A percentile compares a stretch with the other conserved stretches of the same genome.
phyloP scores from a whole-genome alignment of 139 green algal genomes.

The Chlamydomonas applanata region DNA sequence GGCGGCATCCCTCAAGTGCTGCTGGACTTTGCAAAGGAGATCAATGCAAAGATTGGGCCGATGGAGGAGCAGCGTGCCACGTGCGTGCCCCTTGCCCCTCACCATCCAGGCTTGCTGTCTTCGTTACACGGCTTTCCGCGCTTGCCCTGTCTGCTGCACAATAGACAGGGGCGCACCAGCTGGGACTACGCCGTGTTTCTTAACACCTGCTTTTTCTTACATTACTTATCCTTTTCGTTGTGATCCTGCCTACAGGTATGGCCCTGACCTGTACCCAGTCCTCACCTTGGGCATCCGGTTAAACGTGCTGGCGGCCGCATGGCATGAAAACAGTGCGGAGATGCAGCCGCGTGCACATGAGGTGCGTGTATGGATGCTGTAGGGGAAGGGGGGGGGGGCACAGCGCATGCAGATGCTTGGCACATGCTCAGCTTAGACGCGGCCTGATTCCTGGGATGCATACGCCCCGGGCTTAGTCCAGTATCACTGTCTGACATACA shows the following conservation, averaged over 20 bases:
- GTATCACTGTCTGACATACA: too few species aligned
- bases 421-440: too few species aligned
- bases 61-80: slow-evolving; percentile 54
- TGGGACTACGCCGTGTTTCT: background rate
- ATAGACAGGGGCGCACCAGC: too few species aligned
- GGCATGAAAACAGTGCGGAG: background rate
- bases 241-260: slow-evolving; percentile 18
- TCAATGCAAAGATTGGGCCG: slow-evolving; percentile 52
- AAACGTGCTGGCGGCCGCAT: background rate
- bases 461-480: too few species aligned
- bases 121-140: too few species aligned
- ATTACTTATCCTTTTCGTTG: background rate
- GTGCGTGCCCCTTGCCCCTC: background rate
- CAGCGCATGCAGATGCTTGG: too few species aligned
- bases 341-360: background rate
- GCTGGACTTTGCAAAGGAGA: slow-evolving; percentile 54
- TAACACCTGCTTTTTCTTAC: background rate
- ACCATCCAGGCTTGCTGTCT: too few species aligned
- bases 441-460: too few species aligned
- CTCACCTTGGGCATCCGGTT: slow-evolving; percentile 5
- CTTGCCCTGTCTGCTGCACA: too few species aligned
- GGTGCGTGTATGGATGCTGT: background rate
- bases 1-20: slow-evolving; percentile 49
- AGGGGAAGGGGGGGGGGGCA: too few species aligned
- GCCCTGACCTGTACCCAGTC: slow-evolving; percentile 39